These are phyloP conservation scores for Phalaenopsis hybrid DNA, from an alignment of 116 monocot genomes.

Conservation along the genomic window DNA sequence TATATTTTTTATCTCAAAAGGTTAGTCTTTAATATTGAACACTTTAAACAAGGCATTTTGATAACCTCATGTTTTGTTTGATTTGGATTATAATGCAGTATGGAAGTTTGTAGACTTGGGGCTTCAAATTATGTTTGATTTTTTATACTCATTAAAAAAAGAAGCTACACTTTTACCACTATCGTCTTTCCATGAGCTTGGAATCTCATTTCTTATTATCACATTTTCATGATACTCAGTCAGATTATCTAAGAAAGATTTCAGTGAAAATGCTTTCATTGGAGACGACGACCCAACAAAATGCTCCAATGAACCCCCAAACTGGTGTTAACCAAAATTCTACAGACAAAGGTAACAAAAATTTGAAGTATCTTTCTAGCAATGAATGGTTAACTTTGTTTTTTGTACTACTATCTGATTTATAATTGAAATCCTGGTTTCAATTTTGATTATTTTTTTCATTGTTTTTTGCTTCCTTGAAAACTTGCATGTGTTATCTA, in stretches of 20 bases:
- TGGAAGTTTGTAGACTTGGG: neutral
- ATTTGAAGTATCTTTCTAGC: neutral
- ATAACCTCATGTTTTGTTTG: neutral
- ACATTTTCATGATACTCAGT: slow-evolving; percentile 29
- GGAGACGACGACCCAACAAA: slow-evolving; percentile 59
- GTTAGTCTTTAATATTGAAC: neutral
- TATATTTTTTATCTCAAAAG: neutral
- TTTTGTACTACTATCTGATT: neutral
- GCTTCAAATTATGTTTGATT: slow-evolving; percentile 1
- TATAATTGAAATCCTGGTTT: neutral
- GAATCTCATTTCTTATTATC: neutral
- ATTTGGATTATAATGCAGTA: neutral
- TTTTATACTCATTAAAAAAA: neutral
- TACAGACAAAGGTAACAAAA: slow-evolving; percentile 39
- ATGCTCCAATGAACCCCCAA: slow-evolving; percentile 34
- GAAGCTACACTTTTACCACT: neutral
- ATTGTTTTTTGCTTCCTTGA: neutral
- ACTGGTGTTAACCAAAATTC: slow-evolving; percentile 30
- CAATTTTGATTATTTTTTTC: neutral
- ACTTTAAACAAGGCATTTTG: neutral
- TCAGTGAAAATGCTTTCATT: slow-evolving; percentile 88
- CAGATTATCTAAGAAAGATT: slow-evolving; percentile 80
- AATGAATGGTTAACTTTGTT: neutral
- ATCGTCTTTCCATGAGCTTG: neutral
- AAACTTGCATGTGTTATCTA: neutral